Evolutionary conservation across 78 protist species (phyloP).

Genomic region (Polysphondylium violaceum): DNA sequence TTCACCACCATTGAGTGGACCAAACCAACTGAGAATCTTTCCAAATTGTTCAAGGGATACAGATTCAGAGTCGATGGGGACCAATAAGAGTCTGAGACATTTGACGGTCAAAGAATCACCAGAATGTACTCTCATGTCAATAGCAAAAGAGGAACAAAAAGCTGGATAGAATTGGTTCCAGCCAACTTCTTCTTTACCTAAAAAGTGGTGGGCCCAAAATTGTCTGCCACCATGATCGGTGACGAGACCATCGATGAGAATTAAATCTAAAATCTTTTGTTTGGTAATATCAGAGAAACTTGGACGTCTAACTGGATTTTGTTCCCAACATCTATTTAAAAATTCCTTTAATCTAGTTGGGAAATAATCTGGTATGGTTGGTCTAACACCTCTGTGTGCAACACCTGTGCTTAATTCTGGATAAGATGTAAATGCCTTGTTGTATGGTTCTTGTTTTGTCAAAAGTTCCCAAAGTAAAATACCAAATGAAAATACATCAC

Average conservation of each 20-base stretch:
- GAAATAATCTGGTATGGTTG: slow-evolving; percentile 53
- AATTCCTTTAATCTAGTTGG: slow-evolving; percentile 74
- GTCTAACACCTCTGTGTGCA: slow-evolving; percentile 54
- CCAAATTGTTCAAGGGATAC: slow-evolving; percentile 78
- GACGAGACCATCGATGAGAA: slow-evolving; percentile 68
- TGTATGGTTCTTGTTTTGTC: slow-evolving; percentile 81
- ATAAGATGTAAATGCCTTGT: slow-evolving; percentile 25
- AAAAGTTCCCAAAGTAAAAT: slow-evolving; percentile 77
- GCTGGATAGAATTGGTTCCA: slow-evolving; percentile 59
- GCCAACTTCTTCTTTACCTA: slow-evolving; percentile 46
- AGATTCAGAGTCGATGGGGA: slow-evolving; percentile 47
- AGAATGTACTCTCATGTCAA: slow-evolving; percentile 31
- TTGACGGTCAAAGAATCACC: slow-evolving; percentile 31
- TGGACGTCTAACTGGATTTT: slow-evolving; percentile 67
- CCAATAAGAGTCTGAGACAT: slow-evolving; percentile 64
- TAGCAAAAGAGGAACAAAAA: slow-evolving; percentile 33
- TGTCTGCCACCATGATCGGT: slow-evolving; percentile 47
- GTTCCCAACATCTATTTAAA: slow-evolving; percentile 80
- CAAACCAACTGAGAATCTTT: slow-evolving; percentile 78
- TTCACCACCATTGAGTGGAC: slow-evolving; percentile 66
- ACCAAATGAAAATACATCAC: slow-evolving; percentile 81
- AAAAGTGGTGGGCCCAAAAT: slow-evolving; percentile 74
- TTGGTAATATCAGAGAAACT: slow-evolving; percentile 50
- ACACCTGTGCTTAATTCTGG: slow-evolving; percentile 80
- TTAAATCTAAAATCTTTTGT: slow-evolving; percentile 51